Evolutionary conservation across 2,329 filamentous ascomycete genomes (phyloP).

Genomic region (Fusarium sp.): DNA sequence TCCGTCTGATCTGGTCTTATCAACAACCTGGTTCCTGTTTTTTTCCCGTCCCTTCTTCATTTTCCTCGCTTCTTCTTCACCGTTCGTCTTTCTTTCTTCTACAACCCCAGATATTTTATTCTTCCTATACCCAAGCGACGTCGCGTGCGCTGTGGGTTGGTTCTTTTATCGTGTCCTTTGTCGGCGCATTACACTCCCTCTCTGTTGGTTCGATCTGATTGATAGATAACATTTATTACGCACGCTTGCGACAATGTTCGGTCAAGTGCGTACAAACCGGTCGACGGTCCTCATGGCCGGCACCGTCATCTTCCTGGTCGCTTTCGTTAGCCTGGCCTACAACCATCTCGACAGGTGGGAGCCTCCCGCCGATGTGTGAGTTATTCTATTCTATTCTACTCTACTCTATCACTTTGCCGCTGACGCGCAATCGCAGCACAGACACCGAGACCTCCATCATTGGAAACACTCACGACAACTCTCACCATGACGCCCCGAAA

Average conservation of each 20-base stretch:
- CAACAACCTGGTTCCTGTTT: constrained; percentile 34
- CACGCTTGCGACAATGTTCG: constrained; percentile 48
- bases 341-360: constrained; percentile 49
- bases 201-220: constrained; percentile 3
- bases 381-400: neutral
- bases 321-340: constrained; percentile 49
- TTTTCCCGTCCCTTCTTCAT: constrained; percentile 11
- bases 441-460: constrained; percentile 40
- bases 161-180: constrained; percentile 33
- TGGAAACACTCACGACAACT: constrained; percentile 2
- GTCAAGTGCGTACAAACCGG: constrained; percentile 48
- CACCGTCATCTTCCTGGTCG: constrained; percentile 48
- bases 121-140: constrained; percentile 23
- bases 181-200: constrained; percentile 36
- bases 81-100: constrained; percentile 33
- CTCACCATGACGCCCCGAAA: constrained; percentile 14
- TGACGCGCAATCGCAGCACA: constrained; percentile 32
- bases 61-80: constrained; percentile 25
- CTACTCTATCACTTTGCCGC: neutral
- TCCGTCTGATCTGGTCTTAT: constrained; percentile 31
- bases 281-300: constrained; percentile 46
- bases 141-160: constrained; percentile 33
- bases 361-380: constrained; percentile 42
- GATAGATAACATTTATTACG: no score
- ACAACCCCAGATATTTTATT: constrained; percentile 24